Evolutionary conservation across 2,329 filamentous ascomycete species (phyloP), one percentile per base, ranked within the genome.

Genomic region (Geosmithia flava): DNA sequence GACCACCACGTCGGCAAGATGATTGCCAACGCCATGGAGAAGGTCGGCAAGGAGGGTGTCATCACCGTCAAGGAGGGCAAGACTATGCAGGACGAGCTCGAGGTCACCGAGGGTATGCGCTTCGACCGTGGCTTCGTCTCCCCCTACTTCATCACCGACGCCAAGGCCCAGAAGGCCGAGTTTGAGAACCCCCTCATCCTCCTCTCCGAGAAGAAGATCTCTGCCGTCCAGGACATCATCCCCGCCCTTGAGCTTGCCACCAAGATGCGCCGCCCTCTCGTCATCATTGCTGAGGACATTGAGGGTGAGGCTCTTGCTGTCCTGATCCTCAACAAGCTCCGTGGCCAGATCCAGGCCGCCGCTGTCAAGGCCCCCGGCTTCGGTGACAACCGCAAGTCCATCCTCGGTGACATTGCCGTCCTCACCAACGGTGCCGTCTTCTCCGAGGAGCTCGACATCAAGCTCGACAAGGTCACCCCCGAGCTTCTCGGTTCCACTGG

Each of bases 51-150:
- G 81, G 93, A 98, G 76, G 93, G 93, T 77, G 93, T 98, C 63
- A 98, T 98, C 69, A 98, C 93, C 50, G 91, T 97, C 64, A 98
- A 98, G 85, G 93, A 98, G 79, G 93, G 93, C 67, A 98, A 97
- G 85, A 97, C 93, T 52, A 84, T 95, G 64, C 82, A 87, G 61
- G 93, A 98, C 59, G 93, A 98, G 81, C 85, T 98, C 49, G 93
- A 98, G 75, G 83, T 98, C 53, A 98, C 93, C 51, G 93, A 98
- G 83, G 93, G 93, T 67, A 98, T 98, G 93, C 89, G 93, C 70
- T 98, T 98, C 74, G 93, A 98, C 80, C 91, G 93, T 64, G 93
- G 93, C 54, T 98, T 85, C 70, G 91, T 95, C 65, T 98, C 93
- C 23, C 90, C 93, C 59, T 98, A 98, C 83, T 98, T 98, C 79